A percentile compares a stretch with the other conserved stretches of the same genome.
Conservation (phyloP, 768 basidiomycete genomes). For the Boletus fagicola region DNA sequence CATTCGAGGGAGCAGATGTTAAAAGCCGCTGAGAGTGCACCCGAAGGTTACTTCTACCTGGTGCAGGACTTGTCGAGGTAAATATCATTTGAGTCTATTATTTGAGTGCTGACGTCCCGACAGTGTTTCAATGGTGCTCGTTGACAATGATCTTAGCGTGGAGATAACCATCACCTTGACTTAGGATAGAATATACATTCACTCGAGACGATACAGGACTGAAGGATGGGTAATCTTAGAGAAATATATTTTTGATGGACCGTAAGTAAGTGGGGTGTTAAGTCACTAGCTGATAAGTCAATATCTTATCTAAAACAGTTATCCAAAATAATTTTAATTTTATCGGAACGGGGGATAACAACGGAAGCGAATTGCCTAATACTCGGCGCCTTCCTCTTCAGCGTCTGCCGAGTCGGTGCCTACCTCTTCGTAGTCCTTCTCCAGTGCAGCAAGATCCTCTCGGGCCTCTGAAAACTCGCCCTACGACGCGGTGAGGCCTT, state of each 20-base stretch:
- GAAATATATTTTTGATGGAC: slow-evolving; percentile 5
- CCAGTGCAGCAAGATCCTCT: slow-evolving; percentile 95
- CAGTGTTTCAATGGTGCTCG: slow-evolving; percentile 32
- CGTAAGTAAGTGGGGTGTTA: background rate
- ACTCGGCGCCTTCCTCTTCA: slow-evolving; percentile 60
- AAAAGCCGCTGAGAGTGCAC: slow-evolving; percentile 50
- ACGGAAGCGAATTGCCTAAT: slow-evolving; percentile 33
- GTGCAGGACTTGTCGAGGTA: slow-evolving; percentile 72
- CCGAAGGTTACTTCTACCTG: slow-evolving; percentile 43
- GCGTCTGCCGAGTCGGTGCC: slow-evolving; percentile 73
- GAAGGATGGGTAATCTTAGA: background rate
- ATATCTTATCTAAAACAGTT: slow-evolving; percentile 7
- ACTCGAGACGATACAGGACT: background rate
- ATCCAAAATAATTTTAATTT: slow-evolving; percentile 2
- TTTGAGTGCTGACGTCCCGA: background rate
- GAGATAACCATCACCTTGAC: slow-evolving; percentile 29
- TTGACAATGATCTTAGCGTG: slow-evolving; percentile 37
- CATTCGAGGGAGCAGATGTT: slow-evolving; percentile 70
- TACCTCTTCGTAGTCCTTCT: slow-evolving; percentile 94
- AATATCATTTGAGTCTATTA: slow-evolving; percentile 11
- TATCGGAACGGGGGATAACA: background rate
- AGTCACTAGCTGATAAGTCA: slow-evolving; percentile 11
- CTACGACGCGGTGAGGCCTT: slow-evolving; percentile 29
- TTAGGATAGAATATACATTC: background rate
- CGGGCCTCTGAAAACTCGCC: slow-evolving; percentile 99